Base-by-base conservation (phyloP, 192 early-diverging fungal genomes). In the Backusella psychrophila region DNA sequence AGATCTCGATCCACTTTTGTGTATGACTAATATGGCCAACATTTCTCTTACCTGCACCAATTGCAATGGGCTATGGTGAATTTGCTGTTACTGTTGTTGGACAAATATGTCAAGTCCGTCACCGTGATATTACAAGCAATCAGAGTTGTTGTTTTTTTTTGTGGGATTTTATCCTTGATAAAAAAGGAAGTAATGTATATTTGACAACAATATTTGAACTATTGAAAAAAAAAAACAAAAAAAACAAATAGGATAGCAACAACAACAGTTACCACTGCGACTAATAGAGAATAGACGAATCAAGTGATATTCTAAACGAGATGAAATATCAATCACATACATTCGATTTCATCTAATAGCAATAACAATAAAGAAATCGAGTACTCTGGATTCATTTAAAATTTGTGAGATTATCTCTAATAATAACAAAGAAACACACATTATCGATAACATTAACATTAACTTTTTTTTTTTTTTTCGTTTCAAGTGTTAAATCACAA, bases 31-130 rank as follows among this genome's bases (percentile, higher is more conserved):
- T n/a, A 49, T 49, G 46, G 46, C 6, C 46, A 49, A 49, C 17
- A n/a, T 49, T 49, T n/a, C 46, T 17, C 21, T 59, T 26, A 21
- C 23, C 23, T 23, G 53, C 23, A 23, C 53, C 53, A 59, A 59
- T 59, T 59, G n/a, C 21, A 21, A 59, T 26, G 11, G 23, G 0
- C 53, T 11, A 59, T 59, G 53, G 6, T 26, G 9, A 21, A 26
- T 59, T 11, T 59, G 52, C 7, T 56, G 4, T 59, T 59, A 33
- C 33, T 33, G 5, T 11, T 59, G n/a, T 59, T 59, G 8, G 53
- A 59, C 53, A 59, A 53, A 53, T 53, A 53, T 53, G 52, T 53
- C 52, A 53, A 59, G 23, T 59, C 53, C 53, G 23, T 59, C 53
- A 59, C 11, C 8, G 23, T 26, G 53, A 59, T 59, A 49, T 19